Conservation (phyloP, 768 basidiomycete genomes). For the Clavaria fumosa region DNA sequence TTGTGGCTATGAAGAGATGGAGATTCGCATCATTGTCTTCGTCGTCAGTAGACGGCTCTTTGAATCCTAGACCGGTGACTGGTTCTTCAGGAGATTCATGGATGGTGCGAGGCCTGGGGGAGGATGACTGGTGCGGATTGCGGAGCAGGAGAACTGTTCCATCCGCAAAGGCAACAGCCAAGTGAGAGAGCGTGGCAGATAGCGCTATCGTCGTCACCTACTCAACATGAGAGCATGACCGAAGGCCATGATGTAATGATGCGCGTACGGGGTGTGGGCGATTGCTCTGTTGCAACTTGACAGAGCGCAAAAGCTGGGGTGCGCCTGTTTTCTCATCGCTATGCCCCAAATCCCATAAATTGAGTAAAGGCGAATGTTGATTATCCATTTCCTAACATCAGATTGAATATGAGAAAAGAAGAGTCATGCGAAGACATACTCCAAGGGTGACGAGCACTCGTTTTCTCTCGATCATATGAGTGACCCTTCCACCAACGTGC, state of each 20-base stretch:
- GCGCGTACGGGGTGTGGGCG: constrained; percentile 60
- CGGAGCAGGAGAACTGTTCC: constrained; percentile 86
- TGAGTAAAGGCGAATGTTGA: constrained; percentile 52
- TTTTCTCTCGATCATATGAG: constrained; percentile 71
- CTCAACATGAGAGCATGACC: constrained; percentile 4
- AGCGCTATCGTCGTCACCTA: constrained; percentile 71
- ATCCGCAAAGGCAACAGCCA: constrained; percentile 89
- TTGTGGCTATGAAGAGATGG: constrained; percentile 80
- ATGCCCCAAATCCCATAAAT: constrained; percentile 79
- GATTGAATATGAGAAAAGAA: constrained; percentile 5
- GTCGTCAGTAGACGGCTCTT: constrained; percentile 46
- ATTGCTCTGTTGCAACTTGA: constrained; percentile 60
- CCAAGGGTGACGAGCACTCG: constrained; percentile 82
- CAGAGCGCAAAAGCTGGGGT: constrained; percentile 55
- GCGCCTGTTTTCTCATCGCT: constrained; percentile 46
- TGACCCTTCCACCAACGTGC: constrained; percentile 64
- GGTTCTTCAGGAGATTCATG: constrained; percentile 81
- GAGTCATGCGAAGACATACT: constrained; percentile 29
- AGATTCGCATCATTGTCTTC: constrained; percentile 28
- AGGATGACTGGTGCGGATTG: constrained; percentile 76
- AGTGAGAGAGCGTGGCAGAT: constrained; percentile 61
- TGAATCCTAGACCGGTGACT: constrained; percentile 85
- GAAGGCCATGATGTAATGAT: not conserved
- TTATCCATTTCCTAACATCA: constrained; percentile 55
- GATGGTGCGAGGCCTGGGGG: constrained; percentile 78